Base-by-base conservation (phyloP, 1,139 yeast genomes). In the Diutina siamensis region DNA sequence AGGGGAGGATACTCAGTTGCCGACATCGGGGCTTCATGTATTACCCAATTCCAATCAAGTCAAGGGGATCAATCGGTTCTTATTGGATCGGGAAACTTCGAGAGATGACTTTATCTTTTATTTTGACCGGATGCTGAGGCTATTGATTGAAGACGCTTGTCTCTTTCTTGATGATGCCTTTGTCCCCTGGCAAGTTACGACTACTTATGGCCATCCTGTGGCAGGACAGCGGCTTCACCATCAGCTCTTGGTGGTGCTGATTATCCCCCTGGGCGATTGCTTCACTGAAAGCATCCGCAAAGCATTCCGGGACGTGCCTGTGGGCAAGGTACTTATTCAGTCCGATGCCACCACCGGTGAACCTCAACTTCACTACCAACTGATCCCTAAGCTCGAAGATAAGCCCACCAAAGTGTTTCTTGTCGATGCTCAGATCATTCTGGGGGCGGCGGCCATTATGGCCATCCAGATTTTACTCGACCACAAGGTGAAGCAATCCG, bases 361-460 rank as follows among this genome's bases (percentile, higher is more conserved):
- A 61, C 97, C 97, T 0, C 92, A 84, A 57, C 67, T 92, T 48
- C 97, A 88, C 60, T 79, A 81, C 27, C 81, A 83, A 53, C 74
- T 78, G 27, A 63, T 92, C 38, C 75, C 75, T 1, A 52, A 32
- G 15, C 53, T 56, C 4, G 15, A 31, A 1, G 77, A 86, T 1
- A 36, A 12, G 10, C 32, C 32, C 7, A 4, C 10, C 13, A 38
- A 38, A 17, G 42, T 38, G 20, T 62, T 92, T 35, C 63, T 92
- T 44, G 76, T 86, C 56, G 97, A 92, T 58, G 84, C 95, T 0
- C 97, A 89, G 59, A 71, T 87, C 45, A 82, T 87, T 22, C 82
- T 95, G 42, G 98, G 97, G 2, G 95, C 96, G 0, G 95, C 95
- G 0, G 81, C 89, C 2, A 84, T 87, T 45, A 92, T 92, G 97